Evolutionary conservation across 2,329 filamentous ascomycete species (phyloP).

Genomic region (Beauveria varroae): DNA sequence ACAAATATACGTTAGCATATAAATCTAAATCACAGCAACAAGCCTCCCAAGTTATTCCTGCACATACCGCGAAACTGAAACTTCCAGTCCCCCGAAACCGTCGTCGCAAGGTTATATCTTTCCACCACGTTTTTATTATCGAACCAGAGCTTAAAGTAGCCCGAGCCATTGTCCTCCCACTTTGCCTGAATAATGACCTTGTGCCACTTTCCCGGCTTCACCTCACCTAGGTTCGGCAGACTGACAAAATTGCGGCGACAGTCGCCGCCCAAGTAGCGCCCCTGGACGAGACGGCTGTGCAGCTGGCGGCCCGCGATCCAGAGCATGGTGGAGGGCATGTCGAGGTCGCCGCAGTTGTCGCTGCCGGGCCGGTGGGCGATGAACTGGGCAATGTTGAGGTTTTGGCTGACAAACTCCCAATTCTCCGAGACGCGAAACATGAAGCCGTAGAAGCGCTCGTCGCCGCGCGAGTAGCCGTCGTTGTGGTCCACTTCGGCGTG

Average conservation of each 20-base stretch:
- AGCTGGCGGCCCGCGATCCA: constrained; percentile 38
- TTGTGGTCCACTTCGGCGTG: constrained; percentile 40
- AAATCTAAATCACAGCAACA: too few species aligned
- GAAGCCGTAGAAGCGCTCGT: constrained; percentile 43
- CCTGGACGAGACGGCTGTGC: constrained; percentile 28
- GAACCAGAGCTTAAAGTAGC: constrained; percentile 39
- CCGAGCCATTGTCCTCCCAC: constrained; percentile 36
- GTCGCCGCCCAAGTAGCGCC: constrained; percentile 20
- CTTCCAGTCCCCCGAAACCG: constrained; percentile 31
- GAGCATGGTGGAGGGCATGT: constrained; percentile 42
- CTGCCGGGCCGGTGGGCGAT: constrained; percentile 39
- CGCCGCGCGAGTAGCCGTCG: constrained; percentile 36
- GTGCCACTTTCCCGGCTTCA: constrained; percentile 39
- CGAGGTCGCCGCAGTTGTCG: constrained; percentile 34
- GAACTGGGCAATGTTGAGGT: constrained; percentile 43
- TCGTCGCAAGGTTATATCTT: constrained; percentile 32
- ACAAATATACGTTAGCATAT: not conserved
- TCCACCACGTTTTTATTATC: constrained; percentile 38
- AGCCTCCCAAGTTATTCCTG: too few species aligned
- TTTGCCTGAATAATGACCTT: constrained; percentile 35
- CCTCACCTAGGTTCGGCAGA: constrained; percentile 25
- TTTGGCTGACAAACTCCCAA: constrained; percentile 39
- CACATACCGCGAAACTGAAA: constrained; percentile 34
- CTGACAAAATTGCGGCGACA: constrained; percentile 18
- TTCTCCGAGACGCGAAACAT: constrained; percentile 37